Evolutionary conservation across 345 rosid genomes (phyloP), one percentile per base, ranked within the genome.

Genomic region (Eucalyptus urophylla): DNA sequence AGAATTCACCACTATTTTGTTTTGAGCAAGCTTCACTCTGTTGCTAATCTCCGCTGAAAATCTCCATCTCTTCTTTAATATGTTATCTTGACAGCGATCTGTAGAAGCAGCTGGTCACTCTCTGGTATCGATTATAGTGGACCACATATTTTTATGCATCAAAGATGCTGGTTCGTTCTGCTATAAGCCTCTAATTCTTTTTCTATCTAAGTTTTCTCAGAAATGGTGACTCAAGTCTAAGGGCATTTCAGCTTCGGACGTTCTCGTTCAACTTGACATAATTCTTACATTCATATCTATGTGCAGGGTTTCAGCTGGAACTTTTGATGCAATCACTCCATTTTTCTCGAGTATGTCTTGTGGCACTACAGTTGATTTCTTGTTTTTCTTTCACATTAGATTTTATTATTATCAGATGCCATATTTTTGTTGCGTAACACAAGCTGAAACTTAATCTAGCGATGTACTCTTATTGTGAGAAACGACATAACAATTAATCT

Each of bases 101-200:
- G 94, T 94, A 43, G 99, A 98, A 95, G 98, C 97, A 90, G 99
- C 99, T 86, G 98, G 98, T 85, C 94, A 94, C 85, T 98, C 99
- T 90, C 90, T 98, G 37, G 98, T 97, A 91, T 95, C 99, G 12
- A 91, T 98, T 92, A 91, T 96, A 90, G 99, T 98, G 93, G 99
- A 98, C 93, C 99, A 98, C 93, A 95, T 98, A 89, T 98, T 97
- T 95, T 95, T 98, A 80, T 93, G 99, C 95, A 95, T 98, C 90
- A 96, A 95, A 93, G 99, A 98, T 94, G 89, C 97, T 90, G 99
- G 99, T 98, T 89, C 89, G 97, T 95, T 92, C 81, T 16, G 21
- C 47, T 37, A 8, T 40, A 49, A 17, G 27, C 37, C 44, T 24
- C 90, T 87, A 76, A 25, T n/a, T 40, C 44, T 50, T 37, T 43